Evolutionary conservation across 2,329 filamentous ascomycete genomes (phyloP), one percentile per base, ranked within the genome.

Genomic region (Phialophora verrucosa): DNA sequence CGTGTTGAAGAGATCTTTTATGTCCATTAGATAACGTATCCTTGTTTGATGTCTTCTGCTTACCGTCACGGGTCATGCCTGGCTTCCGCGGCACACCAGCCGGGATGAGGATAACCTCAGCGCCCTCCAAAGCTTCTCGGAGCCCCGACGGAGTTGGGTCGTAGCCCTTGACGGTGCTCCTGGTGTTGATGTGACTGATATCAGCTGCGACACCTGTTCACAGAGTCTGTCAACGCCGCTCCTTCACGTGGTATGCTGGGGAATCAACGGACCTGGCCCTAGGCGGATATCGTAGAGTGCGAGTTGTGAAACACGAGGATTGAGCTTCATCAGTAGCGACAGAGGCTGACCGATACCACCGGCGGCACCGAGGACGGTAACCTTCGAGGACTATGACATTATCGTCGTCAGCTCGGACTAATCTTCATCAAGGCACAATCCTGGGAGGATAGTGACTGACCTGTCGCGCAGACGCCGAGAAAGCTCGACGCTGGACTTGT

Each of bases 21-120:
- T 35, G 32, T n/a, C 44, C n/a, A 35, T 68, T 17, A 64, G 66
- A 2, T 44, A 27, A 66, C 44, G 25, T n/a, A 38, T 20, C 17
- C 12, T 20, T 29, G 25, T n/a, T 25, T 20, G 10, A n/a, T 20
- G 68, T 68, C 61, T 58, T 67, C 42, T n/a, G 17, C 82, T 70
- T 83, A 89, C 87, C 87, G 83, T 99, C 95, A 87, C 95, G 93
- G 84, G 91, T 96, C 95, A 99, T 99, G 84, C 95, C 95, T 80
- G 95, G 95, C 89, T 97, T 97, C 85, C 95, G 93, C 79, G 95
- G 95, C 74, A 99, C 94, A 87, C 95, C 95, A 77, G 95, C 95
- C 78, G 95, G 95, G 82, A 99, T 98, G 78, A 99, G 88, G 78
- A 99, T 92, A 75, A 99, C 89, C 83, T 98, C 93, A 77, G 93